Evolutionary conservation across 2,329 filamentous ascomycete genomes (phyloP), one percentile per base, ranked within the genome.

Genomic region (Stromatinia cepivora): DNA sequence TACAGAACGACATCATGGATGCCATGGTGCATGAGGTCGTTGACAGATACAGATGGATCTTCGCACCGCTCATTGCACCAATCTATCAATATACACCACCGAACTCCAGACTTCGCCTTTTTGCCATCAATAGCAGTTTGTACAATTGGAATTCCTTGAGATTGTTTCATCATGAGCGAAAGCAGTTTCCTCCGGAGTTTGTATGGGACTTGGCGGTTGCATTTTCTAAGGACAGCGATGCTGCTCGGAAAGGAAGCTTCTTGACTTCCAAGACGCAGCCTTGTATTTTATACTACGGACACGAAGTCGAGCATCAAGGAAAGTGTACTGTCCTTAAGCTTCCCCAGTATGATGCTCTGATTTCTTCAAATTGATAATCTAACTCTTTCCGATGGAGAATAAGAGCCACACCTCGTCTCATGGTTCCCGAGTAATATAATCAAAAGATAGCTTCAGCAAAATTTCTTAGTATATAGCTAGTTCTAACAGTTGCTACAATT

Each of bases 41-140:
- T 11, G 17, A 25, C 5, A 61, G 11, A 4, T 0, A 4, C 17
- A 1, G 2, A 7, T 3, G 17, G 13, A 13, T 46, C 1, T 5
- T 34, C 1, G 6, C 9, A 22, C 0, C 0, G 7, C 0, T 0
- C 7, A n/a, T 22, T 22, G 8, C 8, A n/a, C 22, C 17, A 0
- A 31, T 28, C 25, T 61, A 22, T 8, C 0, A 22, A 0, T 46
- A 46, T 6, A 22, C 58, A 11, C 58, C 9, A 2, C 5, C 58
- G 13, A 22, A 10, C 20, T 61, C 58, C 0, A 61, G 46, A 42
- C 25, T 61, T 34, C 58, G 42, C 4, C 9, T 61, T 31, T 39
- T 46, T 34, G 58, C 17, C 1, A 17, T 61, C 25, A 34, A 48
- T 5, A 10, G 7, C 9, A 59, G 1, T 59, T 6, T 59, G 0